Conservation (phyloP, 371 early-diverging fungal species). For the Catenaria anguillulae region DNA sequence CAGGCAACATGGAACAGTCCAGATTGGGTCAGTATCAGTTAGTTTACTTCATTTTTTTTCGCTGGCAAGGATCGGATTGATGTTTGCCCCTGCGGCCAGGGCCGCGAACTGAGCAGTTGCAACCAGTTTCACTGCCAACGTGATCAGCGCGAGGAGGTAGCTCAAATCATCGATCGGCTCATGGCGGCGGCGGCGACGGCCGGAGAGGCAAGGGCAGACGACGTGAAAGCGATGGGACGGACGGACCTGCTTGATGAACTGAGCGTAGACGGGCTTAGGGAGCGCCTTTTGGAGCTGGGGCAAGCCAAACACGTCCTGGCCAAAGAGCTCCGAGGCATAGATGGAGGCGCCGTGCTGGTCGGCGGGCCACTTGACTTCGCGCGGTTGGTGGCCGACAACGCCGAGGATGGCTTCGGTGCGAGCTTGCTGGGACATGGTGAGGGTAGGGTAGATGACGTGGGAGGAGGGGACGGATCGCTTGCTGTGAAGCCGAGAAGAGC, state of each 20-base stretch:
- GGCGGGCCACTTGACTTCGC: neutral
- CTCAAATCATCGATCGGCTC: neutral
- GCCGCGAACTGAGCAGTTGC: too few relatives aligned
- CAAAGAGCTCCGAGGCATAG: slow-evolving; percentile 75
- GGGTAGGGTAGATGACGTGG: too few relatives aligned
- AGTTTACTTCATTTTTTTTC: too few relatives aligned
- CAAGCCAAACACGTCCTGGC: slow-evolving; percentile 78
- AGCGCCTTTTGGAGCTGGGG: slow-evolving; percentile 68
- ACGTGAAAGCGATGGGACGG: too few relatives aligned
- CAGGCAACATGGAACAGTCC: too few relatives aligned
- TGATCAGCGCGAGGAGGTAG: too few relatives aligned
- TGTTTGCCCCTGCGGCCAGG: too few relatives aligned
- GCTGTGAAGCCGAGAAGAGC: too few relatives aligned
- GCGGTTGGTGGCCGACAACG: neutral
- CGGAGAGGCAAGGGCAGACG: slow-evolving; percentile 3
- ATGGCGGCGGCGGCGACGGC: neutral
- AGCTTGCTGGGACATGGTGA: slow-evolving; percentile 7
- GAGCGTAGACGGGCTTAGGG: slow-evolving; percentile 85
- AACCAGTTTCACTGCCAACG: too few relatives aligned
- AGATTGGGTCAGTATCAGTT: neutral
- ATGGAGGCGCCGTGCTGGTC: neutral
- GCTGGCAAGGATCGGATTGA: too few relatives aligned
- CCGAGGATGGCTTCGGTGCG: slow-evolving; percentile 3
- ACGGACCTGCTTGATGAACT: slow-evolving; percentile 80
- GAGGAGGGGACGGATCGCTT: too few relatives aligned